Percentiles rank a stretch among this genome's conserved stretches.
Conservation (phyloP, 768 basidiomycete species). For the Albatrellus ellisii region DNA sequence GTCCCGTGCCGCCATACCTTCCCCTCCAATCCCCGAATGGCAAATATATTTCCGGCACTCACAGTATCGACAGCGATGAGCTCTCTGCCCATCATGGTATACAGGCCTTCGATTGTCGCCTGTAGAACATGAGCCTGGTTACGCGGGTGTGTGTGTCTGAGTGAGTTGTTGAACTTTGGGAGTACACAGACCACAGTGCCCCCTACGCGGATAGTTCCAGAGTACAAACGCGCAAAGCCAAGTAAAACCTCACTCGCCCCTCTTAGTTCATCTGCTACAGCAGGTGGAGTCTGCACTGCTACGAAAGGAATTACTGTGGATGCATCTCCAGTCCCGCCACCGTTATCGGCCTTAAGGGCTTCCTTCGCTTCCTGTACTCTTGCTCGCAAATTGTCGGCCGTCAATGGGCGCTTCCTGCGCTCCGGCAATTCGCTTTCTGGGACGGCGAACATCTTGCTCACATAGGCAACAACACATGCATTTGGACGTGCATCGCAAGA, state of each 20-base stretch:
- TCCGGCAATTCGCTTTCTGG: constrained; percentile 72
- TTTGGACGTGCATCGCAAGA: constrained; percentile 43
- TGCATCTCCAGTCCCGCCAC: constrained; percentile 7
- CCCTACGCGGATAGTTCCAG: constrained; percentile 64
- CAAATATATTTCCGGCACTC: constrained; percentile 89
- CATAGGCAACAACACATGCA: constrained; percentile 68
- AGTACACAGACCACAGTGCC: constrained; percentile 59
- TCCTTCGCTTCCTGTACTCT: constrained; percentile 45
- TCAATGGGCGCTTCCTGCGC: constrained; percentile 62
- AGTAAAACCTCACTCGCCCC: constrained; percentile 55
- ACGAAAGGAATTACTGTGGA: neutral
- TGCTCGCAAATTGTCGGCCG: constrained; percentile 73
- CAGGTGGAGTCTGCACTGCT: constrained; percentile 6
- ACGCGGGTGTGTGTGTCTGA: constrained; percentile 48
- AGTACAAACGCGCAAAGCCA: constrained; percentile 91
- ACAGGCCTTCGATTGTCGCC: constrained; percentile 62
- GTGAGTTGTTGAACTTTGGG: constrained; percentile 68
- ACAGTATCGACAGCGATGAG: constrained; percentile 76
- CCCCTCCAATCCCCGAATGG: constrained; percentile 79
- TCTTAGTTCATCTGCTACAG: constrained; percentile 12
- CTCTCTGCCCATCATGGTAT: constrained; percentile 97
- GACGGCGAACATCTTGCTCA: constrained; percentile 98
- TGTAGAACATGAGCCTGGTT: constrained; percentile 54
- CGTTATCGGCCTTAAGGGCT: constrained; percentile 16
- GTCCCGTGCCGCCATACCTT: constrained; percentile 88